Percentiles rank a stretch among this genome's conserved stretches.
Evolutionary conservation across 2,329 filamentous ascomycete genomes (phyloP).

Genomic region (Diaporthe vexans): DNA sequence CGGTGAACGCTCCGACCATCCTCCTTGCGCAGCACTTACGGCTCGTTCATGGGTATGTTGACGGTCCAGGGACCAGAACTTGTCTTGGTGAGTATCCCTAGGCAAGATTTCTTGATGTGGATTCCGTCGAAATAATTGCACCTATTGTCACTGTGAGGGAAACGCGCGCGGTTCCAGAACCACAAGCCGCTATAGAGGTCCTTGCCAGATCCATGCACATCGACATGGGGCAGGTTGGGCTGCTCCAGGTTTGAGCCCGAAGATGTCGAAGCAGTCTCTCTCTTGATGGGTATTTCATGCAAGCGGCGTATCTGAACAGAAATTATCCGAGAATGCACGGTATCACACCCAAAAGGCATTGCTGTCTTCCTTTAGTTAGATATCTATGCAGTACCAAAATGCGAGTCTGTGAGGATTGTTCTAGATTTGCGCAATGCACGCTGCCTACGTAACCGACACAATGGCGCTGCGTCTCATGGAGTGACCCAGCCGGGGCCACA

Average conservation of each 20-base stretch:
- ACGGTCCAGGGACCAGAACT: background rate
- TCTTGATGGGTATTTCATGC: constrained; percentile 84
- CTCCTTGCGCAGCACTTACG: background rate
- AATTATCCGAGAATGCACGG: constrained; percentile 86
- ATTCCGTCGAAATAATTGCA: constrained; percentile 75
- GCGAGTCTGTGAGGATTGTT: background rate
- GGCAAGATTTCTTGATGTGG: constrained; percentile 73
- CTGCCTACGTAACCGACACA: background rate
- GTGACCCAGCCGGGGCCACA: background rate
- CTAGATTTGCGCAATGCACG: background rate
- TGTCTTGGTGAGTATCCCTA: constrained; percentile 79
- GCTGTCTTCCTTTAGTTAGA: constrained; percentile 82
- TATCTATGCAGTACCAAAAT: background rate
- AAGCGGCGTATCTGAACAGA: constrained; percentile 83
- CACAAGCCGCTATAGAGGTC: constrained; percentile 56
- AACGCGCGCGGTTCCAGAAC: constrained; percentile 70
- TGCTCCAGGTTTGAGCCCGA: constrained; percentile 74
- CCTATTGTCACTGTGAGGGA: constrained; percentile 79
- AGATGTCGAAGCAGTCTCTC: constrained; percentile 70
- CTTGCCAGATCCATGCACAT: constrained; percentile 67
- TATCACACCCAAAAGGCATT: constrained; percentile 84
- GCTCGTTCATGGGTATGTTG: background rate
- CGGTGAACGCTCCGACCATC: background rate
- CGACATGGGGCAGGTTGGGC: constrained; percentile 51
- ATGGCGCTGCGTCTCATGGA: constrained; percentile 4